These are phyloP conservation scores for Thecaphora frezii DNA, from an alignment of 1,284 basidiomycete genomes.

Conservation along the genomic window DNA sequence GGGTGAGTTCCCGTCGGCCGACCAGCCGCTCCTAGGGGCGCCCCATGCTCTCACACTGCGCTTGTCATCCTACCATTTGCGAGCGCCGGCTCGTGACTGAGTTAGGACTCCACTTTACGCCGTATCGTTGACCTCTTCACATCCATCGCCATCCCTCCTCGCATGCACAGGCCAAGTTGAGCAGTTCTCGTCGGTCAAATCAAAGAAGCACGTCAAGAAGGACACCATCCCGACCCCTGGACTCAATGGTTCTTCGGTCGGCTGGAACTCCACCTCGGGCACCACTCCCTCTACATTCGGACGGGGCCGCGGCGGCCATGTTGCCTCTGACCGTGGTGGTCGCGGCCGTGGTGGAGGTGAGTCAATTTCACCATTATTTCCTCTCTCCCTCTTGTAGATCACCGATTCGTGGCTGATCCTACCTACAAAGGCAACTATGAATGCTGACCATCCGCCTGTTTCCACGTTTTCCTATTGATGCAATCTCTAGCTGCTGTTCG, in stretches of 20 bases:
- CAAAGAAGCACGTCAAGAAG: slow-evolving; percentile 69
- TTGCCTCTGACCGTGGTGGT: slow-evolving; percentile 36
- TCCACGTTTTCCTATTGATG: no score
- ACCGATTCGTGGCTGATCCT: no score
- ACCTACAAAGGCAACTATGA: background rate
- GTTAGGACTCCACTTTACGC: no score
- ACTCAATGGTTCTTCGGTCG: slow-evolving; percentile 6
- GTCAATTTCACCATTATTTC: background rate
- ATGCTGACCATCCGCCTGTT: no score
- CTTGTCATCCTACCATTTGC: no score
- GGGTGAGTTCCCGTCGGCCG: slow-evolving; percentile 63
- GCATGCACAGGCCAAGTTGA: slow-evolving; percentile 68
- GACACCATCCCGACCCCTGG: slow-evolving; percentile 26
- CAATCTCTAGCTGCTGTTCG: slow-evolving; percentile 21
- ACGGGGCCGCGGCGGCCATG: slow-evolving; percentile 25
- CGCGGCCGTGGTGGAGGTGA: slow-evolving; percentile 26
- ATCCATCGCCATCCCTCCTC: background rate
- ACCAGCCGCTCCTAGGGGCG: no score
- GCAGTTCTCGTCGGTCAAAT: slow-evolving; percentile 82
- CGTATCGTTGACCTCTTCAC: background rate
- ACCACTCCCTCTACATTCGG: slow-evolving; percentile 20
- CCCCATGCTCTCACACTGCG: no score
- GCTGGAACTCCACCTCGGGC: slow-evolving; percentile 7
- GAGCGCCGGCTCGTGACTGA: no score
- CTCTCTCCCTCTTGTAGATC: background rate